phyloP scores from a whole-genome alignment of 2,329 filamentous ascomycete genomes.

The Aspergillus neotritici region DNA sequence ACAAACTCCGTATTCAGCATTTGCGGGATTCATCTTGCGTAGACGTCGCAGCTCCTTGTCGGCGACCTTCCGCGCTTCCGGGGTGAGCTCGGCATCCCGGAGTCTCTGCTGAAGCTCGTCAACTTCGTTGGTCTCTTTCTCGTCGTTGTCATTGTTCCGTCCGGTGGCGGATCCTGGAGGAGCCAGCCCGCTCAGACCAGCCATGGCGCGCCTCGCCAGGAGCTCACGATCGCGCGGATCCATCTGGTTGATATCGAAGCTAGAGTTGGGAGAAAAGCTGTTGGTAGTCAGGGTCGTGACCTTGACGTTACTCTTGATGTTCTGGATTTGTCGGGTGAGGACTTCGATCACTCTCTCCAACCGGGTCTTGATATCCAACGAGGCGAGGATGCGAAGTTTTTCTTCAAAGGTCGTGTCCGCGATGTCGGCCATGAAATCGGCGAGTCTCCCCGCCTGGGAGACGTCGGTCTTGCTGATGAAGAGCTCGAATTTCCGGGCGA shows the following conservation, averaged over 20 bases:
- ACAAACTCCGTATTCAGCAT: conserved; percentile 92
- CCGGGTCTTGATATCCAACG: conserved; percentile 70
- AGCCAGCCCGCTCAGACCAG: conserved; percentile 36
- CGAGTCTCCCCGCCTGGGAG: conserved; percentile 74
- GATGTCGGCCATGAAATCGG: conserved; percentile 95
- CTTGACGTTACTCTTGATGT: conserved; percentile 80
- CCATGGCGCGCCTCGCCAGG: conserved; percentile 41
- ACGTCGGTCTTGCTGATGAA: conserved; percentile 80
- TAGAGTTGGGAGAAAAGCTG: conserved; percentile 55
- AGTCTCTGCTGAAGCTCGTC: conserved; percentile 88
- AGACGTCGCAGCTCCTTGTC: conserved; percentile 81
- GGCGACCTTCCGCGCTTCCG: conserved; percentile 84
- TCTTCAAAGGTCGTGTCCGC: conserved; percentile 84
- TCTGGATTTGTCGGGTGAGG: conserved; percentile 72
- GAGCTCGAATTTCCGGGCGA: conserved; percentile 78
- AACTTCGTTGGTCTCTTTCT: conserved; percentile 81
- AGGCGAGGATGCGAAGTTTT: conserved; percentile 79
- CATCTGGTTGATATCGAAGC: conserved; percentile 51
- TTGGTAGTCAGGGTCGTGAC: conserved; percentile 72
- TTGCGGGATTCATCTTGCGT: conserved; percentile 91
- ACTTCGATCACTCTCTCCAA: conserved; percentile 78
- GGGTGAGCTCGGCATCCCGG: conserved; percentile 70
- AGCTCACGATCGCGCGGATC: conserved; percentile 45
- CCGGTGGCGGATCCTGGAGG: conserved; percentile 41
- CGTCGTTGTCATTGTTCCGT: conserved; percentile 53